Evolutionary conservation across 768 basidiomycete species (phyloP), one percentile per base, ranked within the genome.

Genomic region (Suillus weaverae): DNA sequence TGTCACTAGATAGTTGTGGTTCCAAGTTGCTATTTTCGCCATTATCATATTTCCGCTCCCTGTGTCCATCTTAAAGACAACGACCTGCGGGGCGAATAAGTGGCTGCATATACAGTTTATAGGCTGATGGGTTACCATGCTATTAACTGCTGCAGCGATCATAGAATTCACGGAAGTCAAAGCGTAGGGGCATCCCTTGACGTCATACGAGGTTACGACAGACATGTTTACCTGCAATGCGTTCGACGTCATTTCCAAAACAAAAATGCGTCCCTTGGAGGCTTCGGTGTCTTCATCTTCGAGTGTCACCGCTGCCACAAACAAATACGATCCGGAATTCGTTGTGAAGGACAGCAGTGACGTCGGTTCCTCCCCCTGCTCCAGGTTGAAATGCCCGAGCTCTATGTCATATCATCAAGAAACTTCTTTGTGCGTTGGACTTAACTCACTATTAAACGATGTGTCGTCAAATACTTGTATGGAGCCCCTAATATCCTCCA

Each of bases 1-100:
- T 5, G 85, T 86, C 35, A 95, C 86, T 63, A 91, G 66, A 76
- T 95, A 95, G 62, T 92, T 94, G 72, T 94, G 91, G 67, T 90
- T 88, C 89, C 93, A 95, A 44, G 84, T 80, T 0, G 84, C 73
- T 8, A 86, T 69, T 36, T 80, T 78, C 6, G 71, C 70, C 67
- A 78, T 75, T 1, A 74, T 67, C 39, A 77, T 68, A 18, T 78
- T 68, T 41, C 70, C 69, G 11, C 73, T 70, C n/a, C 79, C 69
- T 57, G 66, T 72, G 50, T 81, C 79, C 3, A 86, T 73, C 7
- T 78, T 73, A 66, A 78, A 85, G 36, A 85, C 72, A 55, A 82
- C 69, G n/a, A 90, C 79, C 84, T 86, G 65, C 50, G 68, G 32
- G 48, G 6, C 8, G 62, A 36, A n/a, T 13, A 18, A 64, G 66